These are phyloP conservation scores for Coemansia sp. DNA, from an alignment of 192 early-diverging fungal species.

Conservation along the genomic window DNA sequence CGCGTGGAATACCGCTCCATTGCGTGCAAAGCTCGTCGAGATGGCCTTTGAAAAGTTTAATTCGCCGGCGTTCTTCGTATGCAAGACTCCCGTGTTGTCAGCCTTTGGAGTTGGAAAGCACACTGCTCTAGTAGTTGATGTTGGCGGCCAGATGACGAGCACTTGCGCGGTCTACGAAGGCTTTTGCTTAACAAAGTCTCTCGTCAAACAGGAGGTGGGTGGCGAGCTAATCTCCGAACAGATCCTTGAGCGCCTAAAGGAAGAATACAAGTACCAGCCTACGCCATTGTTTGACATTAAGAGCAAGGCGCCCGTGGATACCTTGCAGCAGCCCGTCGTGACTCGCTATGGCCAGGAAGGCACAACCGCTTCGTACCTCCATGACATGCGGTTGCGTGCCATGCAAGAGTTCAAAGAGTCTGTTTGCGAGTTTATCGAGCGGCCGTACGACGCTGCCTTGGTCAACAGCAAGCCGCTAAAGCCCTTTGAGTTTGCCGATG, in stretches of 20 bases:
- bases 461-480: slow-evolving; percentile 68
- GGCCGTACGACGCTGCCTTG: slow-evolving; percentile 18
- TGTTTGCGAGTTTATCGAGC: slow-evolving; percentile 72
- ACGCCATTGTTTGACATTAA: slow-evolving; percentile 83
- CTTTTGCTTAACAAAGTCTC: slow-evolving; percentile 88
- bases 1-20: slow-evolving; percentile 84
- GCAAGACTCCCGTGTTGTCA: slow-evolving; percentile 86
- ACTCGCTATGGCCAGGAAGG: slow-evolving; percentile 18
- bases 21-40: slow-evolving; percentile 84
- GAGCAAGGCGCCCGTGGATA: slow-evolving; percentile 71
- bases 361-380: slow-evolving; percentile 60
- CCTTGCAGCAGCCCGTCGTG: slow-evolving; percentile 62
- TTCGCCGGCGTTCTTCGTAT: slow-evolving; percentile 91
- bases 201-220: slow-evolving; percentile 62
- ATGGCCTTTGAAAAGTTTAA: slow-evolving; percentile 94
- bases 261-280: slow-evolving; percentile 61
- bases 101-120: slow-evolving; percentile 89
- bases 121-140: slow-evolving; percentile 90
- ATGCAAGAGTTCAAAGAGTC: slow-evolving; percentile 95
- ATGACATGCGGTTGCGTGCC: slow-evolving; percentile 70
- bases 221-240: slow-evolving; percentile 83
- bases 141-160: slow-evolving; percentile 83
- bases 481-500: slow-evolving; percentile 93
- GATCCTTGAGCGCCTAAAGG: slow-evolving; percentile 62
- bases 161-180: slow-evolving; percentile 97